Evolutionary conservation across 805 yeast species (phyloP).

Genomic region (Clavispora santaluciae): DNA sequence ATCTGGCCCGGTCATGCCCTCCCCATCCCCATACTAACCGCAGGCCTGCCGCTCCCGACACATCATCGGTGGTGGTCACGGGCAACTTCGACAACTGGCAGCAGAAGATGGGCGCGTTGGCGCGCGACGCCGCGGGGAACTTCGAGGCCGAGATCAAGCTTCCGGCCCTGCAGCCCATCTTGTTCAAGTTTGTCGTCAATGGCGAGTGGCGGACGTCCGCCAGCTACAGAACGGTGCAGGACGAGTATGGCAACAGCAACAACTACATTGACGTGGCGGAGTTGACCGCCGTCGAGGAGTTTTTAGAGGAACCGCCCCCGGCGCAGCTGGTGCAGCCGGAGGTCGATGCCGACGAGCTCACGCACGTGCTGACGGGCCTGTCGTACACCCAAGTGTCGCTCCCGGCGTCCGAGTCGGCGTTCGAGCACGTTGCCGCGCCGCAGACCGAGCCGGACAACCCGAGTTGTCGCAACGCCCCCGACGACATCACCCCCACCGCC

Average conservation of each 20-base stretch:
- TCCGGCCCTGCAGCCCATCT: constrained; percentile 19
- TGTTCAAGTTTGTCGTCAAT: constrained; percentile 36
- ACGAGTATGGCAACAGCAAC: constrained; percentile 33
- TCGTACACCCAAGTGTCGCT: constrained; percentile 37
- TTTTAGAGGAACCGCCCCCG: constrained; percentile 10
- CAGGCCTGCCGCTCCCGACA: constrained; percentile 14
- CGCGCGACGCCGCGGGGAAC: constrained; percentile 7
- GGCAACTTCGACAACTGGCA: constrained; percentile 41
- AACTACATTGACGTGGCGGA: constrained; percentile 28
- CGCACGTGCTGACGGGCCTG: constrained; percentile 27
- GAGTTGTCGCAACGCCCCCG: constrained; percentile 8
- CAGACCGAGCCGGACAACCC: constrained; percentile 2
- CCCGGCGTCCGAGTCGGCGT: constrained; percentile 17
- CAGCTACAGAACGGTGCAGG: constrained; percentile 22
- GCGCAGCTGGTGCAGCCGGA: neutral
- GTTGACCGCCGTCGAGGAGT: constrained; percentile 18
- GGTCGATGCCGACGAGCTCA: constrained; percentile 7
- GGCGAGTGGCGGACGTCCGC: constrained; percentile 28
- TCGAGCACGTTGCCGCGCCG: constrained; percentile 11
- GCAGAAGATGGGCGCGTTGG: constrained; percentile 15
- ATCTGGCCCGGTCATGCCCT: too few species aligned
- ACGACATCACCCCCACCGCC: constrained; percentile 22
- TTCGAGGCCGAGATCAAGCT: constrained; percentile 22
- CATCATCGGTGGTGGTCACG: constrained; percentile 29
- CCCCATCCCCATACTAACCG: constrained; percentile 5